Percentiles rank a stretch among this genome's conserved stretches.
Evolutionary conservation across 2,329 filamentous ascomycete species (phyloP).

Genomic region (Fusarium duplospermum): DNA sequence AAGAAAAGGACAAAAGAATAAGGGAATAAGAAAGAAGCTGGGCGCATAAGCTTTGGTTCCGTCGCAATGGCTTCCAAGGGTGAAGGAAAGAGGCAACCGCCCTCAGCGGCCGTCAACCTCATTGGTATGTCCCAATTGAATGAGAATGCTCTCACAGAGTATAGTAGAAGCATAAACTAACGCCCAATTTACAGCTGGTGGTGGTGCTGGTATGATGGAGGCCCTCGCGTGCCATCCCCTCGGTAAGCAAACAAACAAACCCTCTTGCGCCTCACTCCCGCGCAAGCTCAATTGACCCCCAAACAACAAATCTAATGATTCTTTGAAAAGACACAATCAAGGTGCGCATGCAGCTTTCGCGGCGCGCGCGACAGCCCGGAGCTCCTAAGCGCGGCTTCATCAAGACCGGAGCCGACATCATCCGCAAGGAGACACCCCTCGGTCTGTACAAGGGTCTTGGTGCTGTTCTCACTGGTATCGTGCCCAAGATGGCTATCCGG

Average conservation of each 20-base stretch:
- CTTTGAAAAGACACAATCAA: conserved; percentile 82
- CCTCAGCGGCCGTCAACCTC: conserved; percentile 89
- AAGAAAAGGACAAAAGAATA: too few relatives aligned
- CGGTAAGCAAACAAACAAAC: conserved; percentile 66
- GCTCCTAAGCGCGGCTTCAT: conserved; percentile 90
- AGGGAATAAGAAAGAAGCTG: too few relatives aligned
- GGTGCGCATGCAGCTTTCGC: conserved; percentile 98
- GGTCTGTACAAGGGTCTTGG: conserved; percentile 98
- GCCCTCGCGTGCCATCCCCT: conserved; percentile 95
- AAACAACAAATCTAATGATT: conserved; percentile 3
- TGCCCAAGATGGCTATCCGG: conserved; percentile 99
- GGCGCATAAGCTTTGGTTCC: background rate
- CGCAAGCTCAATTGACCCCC: background rate
- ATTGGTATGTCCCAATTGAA: conserved; percentile 72
- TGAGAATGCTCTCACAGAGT: background rate
- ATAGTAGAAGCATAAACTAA: conserved; percentile 15
- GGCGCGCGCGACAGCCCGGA: conserved; percentile 83
- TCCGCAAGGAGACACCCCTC: conserved; percentile 88
- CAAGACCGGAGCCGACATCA: conserved; percentile 85
- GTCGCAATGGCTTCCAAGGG: conserved; percentile 50
- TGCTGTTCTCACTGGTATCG: conserved; percentile 93
- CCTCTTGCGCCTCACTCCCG: conserved; percentile 10
- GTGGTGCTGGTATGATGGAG: conserved; percentile 99
- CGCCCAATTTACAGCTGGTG: conserved; percentile 74
- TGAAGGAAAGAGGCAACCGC: conserved; percentile 72